A percentile compares a stretch with the other conserved stretches of the same genome.
These are phyloP conservation scores for Taiozyma onychis DNA, from an alignment of 1,139 yeast genomes.

Conservation along the genomic window DNA sequence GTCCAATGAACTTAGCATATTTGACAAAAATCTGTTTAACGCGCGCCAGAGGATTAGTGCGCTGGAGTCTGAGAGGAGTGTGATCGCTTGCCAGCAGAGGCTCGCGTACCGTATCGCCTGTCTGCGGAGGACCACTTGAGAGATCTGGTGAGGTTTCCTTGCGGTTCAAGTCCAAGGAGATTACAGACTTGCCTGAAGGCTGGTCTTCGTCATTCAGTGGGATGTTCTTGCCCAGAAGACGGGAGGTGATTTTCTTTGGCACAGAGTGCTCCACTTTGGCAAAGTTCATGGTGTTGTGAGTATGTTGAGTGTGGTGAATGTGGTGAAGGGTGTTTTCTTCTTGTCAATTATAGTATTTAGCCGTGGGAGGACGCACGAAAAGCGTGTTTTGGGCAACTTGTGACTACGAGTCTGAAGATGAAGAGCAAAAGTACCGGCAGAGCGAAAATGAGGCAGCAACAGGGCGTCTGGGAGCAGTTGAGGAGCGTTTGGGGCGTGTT, in stretches of 20 bases:
- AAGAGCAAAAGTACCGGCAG: neutral
- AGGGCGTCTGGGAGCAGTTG: too few species aligned
- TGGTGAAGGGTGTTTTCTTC: neutral
- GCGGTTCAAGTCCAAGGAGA: neutral
- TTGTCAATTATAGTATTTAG: neutral
- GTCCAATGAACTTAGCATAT: slow-evolving; percentile 64
- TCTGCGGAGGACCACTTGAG: neutral
- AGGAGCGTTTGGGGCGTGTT: neutral
- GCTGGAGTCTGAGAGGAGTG: neutral
- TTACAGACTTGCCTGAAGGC: neutral
- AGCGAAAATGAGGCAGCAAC: neutral
- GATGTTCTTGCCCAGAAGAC: neutral
- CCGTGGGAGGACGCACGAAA: neutral
- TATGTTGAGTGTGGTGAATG: neutral
- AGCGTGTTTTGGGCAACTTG: neutral
- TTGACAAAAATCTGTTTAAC: slow-evolving; percentile 29
- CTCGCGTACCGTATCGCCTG: neutral
- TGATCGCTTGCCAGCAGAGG: neutral
- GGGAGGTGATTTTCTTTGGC: neutral
- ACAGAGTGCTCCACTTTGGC: neutral
- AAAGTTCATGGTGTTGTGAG: neutral
- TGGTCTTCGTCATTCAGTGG: neutral
- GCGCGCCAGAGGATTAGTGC: neutral
- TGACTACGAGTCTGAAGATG: neutral
- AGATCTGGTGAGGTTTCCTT: neutral